Percentiles rank a stretch among this genome's conserved stretches.
Evolutionary conservation across 352 stramenopile genomes (phyloP).

Genomic region (Phytophthora cryptogea): DNA sequence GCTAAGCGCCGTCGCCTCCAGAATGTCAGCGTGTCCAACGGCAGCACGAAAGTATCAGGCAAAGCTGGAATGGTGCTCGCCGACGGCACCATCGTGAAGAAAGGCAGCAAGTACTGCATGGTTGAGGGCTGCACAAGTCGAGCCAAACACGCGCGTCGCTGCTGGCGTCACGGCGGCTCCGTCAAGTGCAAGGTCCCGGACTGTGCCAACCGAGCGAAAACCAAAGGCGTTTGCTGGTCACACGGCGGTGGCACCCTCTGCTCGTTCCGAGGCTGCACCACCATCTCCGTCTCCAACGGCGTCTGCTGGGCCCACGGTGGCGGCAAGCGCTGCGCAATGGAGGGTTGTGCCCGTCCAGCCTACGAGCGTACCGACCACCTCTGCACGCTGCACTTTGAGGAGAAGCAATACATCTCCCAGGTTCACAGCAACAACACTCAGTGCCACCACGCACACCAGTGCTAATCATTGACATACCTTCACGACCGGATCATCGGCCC

Average conservation of each 20-base stretch:
- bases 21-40: constrained; percentile 31
- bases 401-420: constrained; percentile 40
- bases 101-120: constrained; percentile 64
- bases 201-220: constrained; percentile 62
- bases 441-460: constrained; percentile 27
- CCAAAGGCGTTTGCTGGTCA: constrained; percentile 65
- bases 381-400: constrained; percentile 59
- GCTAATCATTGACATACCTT: constrained; percentile 20
- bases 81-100: constrained; percentile 38
- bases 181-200: constrained; percentile 62
- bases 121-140: constrained; percentile 54
- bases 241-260: constrained; percentile 62
- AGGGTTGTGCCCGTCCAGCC: constrained; percentile 59
- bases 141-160: constrained; percentile 55
- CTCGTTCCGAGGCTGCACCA: constrained; percentile 45
- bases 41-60: constrained; percentile 32
- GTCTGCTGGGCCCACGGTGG: constrained; percentile 79
- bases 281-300: constrained; percentile 61
- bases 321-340: constrained; percentile 78
- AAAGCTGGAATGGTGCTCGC: constrained; percentile 25
- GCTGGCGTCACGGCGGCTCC: constrained; percentile 64
- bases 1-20: constrained; percentile 37
- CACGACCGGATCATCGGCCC: constrained; percentile 4
- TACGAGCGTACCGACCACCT: constrained; percentile 61
- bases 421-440: constrained; percentile 24